These are phyloP conservation scores for Verticillium nonalfalfae DNA, from an alignment of 2,329 filamentous ascomycete genomes.

Conservation along the genomic window DNA sequence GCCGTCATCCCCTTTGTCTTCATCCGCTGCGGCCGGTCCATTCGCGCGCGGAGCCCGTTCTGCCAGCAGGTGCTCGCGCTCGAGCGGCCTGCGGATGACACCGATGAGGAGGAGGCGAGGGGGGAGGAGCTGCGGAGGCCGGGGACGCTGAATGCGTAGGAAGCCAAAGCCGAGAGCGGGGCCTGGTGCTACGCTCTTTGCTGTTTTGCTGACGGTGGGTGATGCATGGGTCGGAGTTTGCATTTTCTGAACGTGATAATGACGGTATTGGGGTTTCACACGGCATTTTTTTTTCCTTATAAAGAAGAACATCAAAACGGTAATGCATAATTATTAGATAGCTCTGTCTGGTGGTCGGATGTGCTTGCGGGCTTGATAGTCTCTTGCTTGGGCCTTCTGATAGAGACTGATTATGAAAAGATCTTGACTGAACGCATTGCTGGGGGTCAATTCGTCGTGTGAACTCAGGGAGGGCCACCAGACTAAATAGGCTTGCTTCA, in stretches of 20 bases:
- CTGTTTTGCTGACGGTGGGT: neutral
- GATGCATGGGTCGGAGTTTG: neutral
- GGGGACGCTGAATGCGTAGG: neutral
- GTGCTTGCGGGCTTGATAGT: too few species aligned
- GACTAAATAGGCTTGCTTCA: too few species aligned
- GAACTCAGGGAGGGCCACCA: too few species aligned
- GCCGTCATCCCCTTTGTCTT: slow-evolving; percentile 45
- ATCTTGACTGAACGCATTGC: too few species aligned
- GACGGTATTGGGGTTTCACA: neutral
- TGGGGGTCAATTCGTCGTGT: too few species aligned
- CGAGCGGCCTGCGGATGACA: neutral
- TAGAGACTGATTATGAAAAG: too few species aligned
- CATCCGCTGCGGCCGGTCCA: slow-evolving; percentile 42
- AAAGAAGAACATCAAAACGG: neutral
- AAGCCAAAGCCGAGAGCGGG: neutral
- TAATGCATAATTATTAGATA: too few species aligned
- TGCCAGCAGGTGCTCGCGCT: neutral
- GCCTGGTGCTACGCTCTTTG: neutral
- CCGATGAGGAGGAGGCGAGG: neutral
- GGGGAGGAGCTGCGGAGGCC: neutral
- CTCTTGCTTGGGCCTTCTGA: too few species aligned
- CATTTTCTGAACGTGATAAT: neutral
- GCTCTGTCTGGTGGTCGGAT: too few species aligned
- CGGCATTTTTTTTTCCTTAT: neutral
- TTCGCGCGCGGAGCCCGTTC: neutral